phyloP scores from a whole-genome alignment of 345 rosid species.

The Jatropha curcas region DNA sequence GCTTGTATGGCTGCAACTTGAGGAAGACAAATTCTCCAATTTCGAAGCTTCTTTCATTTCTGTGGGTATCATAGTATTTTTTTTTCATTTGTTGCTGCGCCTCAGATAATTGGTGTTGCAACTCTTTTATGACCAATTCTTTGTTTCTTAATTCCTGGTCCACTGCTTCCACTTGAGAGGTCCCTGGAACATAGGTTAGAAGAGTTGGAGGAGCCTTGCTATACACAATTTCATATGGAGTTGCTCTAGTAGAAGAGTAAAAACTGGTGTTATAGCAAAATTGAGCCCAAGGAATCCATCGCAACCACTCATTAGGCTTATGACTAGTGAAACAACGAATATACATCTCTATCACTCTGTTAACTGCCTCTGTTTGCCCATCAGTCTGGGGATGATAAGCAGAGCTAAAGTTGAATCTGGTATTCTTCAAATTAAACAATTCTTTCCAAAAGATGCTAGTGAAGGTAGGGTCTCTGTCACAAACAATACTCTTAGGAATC shows the following conservation, averaged over 20 bases:
- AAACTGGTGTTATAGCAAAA: conserved; percentile 7
- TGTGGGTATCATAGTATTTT: neutral
- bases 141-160: too few relatives aligned
- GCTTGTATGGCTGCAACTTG: neutral
- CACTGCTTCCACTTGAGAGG: too few relatives aligned
- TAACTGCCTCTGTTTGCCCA: neutral
- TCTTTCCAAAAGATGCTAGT: neutral
- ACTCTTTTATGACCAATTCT: too few relatives aligned
- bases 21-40: neutral
- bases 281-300: conserved; percentile 3
- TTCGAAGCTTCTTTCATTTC: neutral
- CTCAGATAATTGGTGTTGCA: too few relatives aligned
- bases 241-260: neutral
- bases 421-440: neutral
- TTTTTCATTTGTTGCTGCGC: neutral
- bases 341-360: neutral
- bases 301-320: neutral
- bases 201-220: neutral
- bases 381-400: conserved; percentile 4
- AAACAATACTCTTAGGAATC: neutral
- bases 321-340: neutral
- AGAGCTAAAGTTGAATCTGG: neutral
- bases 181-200: too few relatives aligned
- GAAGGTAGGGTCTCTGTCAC: neutral
- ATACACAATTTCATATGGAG: neutral